Conservation (phyloP, 2,329 filamentous ascomycete species). For the Whalleya microplaca region DNA sequence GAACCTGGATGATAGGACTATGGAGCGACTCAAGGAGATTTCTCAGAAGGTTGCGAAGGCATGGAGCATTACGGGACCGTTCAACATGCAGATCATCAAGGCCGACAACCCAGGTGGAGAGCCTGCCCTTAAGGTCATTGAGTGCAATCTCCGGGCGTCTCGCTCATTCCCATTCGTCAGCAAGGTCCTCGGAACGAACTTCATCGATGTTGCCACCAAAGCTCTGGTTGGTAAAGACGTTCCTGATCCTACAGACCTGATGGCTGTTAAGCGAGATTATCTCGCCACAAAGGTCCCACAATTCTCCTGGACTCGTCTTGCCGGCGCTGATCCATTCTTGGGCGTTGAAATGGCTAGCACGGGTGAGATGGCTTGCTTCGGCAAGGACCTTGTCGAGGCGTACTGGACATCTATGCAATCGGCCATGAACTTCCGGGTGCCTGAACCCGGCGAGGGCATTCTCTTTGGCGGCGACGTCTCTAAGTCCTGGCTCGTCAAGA, state of each 20-base stretch:
- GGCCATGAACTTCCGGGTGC: constrained; percentile 98
- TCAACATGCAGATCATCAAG: constrained; percentile 99
- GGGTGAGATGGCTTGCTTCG: constrained; percentile 98
- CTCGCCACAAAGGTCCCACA: constrained; percentile 97
- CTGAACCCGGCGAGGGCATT: constrained; percentile 91
- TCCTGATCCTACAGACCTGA: constrained; percentile 83
- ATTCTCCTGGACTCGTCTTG: constrained; percentile 98
- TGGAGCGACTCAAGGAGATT: constrained; percentile 92
- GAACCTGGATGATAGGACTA: constrained; percentile 74
- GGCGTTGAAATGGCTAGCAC: constrained; percentile 98
- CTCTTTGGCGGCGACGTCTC: constrained; percentile 86
- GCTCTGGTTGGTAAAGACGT: constrained; percentile 86
- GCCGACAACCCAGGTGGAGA: constrained; percentile 75
- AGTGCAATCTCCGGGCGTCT: constrained; percentile 96
- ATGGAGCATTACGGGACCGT: constrained; percentile 95
- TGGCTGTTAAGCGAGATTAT: constrained; percentile 88
- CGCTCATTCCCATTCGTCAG: constrained; percentile 98
- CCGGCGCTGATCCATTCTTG: constrained; percentile 94
- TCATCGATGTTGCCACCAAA: constrained; percentile 93
- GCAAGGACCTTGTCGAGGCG: constrained; percentile 91
- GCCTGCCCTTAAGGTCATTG: constrained; percentile 88
- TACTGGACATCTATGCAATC: constrained; percentile 98
- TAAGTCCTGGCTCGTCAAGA: constrained; percentile 72
- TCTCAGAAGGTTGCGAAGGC: constrained; percentile 95
- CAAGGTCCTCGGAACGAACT: constrained; percentile 95